Evolutionary conservation across 805 yeast genomes (phyloP), one percentile per base, ranked within the genome.

Genomic region (Ogataea kodamae): DNA sequence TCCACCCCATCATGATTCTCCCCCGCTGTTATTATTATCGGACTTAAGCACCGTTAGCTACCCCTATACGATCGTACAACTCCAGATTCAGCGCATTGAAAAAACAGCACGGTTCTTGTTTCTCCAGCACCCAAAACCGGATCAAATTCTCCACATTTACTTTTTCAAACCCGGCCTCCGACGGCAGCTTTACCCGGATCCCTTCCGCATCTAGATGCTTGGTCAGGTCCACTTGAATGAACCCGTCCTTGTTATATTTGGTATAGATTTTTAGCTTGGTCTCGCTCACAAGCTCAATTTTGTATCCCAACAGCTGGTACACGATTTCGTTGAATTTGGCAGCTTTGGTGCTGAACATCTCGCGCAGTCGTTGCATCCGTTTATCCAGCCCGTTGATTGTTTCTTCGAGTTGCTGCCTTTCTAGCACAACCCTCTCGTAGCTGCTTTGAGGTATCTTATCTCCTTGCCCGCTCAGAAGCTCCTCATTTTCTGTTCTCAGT

Each of bases 61-160:
- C 34, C 9, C 16, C 28, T 18, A 16, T 18, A 20, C 52, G 40
- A 31, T 81, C 82, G 60, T 74, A 79, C 10, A 86, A 55, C 51
- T 74, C 80, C 34, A 87, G 61, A 25, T 77, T 83, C 41, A 87
- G 59, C 1, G 89, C 86, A 38, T 89, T 78, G 35, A 87, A 61
- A 45, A 87, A 81, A 43, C 94, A 81, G 0, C 92, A 83, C 10
- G 85, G 73, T 45, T 83, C 86, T 18, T 70, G 72, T 43, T 76
- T 73, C 25, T 81, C 81, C 25, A 67, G 64, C 2, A 83, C 74
- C 88, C 92, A 85, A 38, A 72, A 71, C 7, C 69, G 59, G 10
- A 82, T 68, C 38, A 85, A 64, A 28, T 73, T 70, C 39, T 73
- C 72, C 65, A 68, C 59, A 72, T 62, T 50, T 79, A 56, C 47